Conservation (phyloP, 768 basidiomycete species). For the Hygrocybe punicea region DNA sequence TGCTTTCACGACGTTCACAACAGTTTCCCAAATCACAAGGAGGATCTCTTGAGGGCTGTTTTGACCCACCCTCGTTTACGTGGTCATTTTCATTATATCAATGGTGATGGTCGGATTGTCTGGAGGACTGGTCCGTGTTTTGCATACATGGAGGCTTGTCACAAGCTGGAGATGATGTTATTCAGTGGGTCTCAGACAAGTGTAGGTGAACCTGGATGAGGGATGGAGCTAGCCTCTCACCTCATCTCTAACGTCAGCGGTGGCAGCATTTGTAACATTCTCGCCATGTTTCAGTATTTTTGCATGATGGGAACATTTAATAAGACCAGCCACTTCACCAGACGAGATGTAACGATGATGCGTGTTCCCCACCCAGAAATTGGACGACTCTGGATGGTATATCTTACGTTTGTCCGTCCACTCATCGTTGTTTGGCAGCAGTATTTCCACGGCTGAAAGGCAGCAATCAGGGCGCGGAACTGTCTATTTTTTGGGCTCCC, state of each 20-base stretch:
- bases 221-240: constrained; percentile 16
- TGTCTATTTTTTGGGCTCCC: constrained; percentile 2
- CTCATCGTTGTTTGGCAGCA: constrained; percentile 1
- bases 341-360: constrained; percentile 2
- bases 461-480: neutral
- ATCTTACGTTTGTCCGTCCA: constrained; percentile 2
- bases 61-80: constrained; percentile 9
- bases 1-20: constrained; percentile 12
- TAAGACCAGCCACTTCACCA: neutral
- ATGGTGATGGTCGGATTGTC: neutral
- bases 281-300: constrained; percentile 10
- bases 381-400: neutral
- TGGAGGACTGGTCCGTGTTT: constrained; percentile 9
- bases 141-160: constrained; percentile 2
- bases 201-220: constrained; percentile 14
- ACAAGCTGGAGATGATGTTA: constrained; percentile 10
- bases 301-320: neutral
- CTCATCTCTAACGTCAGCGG: constrained; percentile 15
- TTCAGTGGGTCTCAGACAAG: constrained; percentile 5
- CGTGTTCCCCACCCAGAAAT: constrained; percentile 5
- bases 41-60: constrained; percentile 4
- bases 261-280: constrained; percentile 16
- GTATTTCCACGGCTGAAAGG: constrained; percentile 1
- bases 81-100: constrained; percentile 14
- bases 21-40: constrained; percentile 4